Evolutionary conservation across 805 yeast species (phyloP).

Genomic region (Ogataea methylovora): DNA sequence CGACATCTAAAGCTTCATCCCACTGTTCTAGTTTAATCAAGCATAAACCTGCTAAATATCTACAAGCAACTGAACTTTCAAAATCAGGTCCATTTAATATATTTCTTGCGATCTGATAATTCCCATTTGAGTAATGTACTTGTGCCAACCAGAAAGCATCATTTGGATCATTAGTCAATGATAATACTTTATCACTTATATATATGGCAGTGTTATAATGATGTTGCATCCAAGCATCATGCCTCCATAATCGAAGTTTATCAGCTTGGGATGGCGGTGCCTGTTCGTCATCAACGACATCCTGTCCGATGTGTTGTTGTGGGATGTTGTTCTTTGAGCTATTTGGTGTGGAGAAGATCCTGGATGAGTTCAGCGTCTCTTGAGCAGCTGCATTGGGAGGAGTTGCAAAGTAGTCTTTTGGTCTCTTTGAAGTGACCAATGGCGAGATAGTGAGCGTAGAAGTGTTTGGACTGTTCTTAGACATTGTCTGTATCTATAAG

Average conservation of each 20-base stretch:
- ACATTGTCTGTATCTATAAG: conserved; percentile 9
- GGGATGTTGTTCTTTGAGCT: conserved; percentile 9
- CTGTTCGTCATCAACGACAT: conserved; percentile 15
- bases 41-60: conserved; percentile 74
- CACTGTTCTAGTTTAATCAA: conserved; percentile 63
- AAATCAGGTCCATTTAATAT: conserved; percentile 51
- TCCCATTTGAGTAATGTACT: conserved; percentile 69
- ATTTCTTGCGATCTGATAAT: conserved; percentile 72
- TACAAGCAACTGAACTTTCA: conserved; percentile 61
- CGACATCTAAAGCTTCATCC: conserved; percentile 83
- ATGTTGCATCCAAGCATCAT: conserved; percentile 88
- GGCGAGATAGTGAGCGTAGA: conserved; percentile 75
- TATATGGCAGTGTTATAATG: conserved; percentile 85
- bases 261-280: conserved; percentile 72
- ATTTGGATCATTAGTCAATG: conserved; percentile 78
- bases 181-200: conserved; percentile 83
- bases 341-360: background rate
- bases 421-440: conserved; percentile 31
- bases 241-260: conserved; percentile 82
- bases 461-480: conserved; percentile 44
- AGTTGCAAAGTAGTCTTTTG: conserved; percentile 26
- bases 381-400: conserved; percentile 20
- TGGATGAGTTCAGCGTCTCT: conserved; percentile 1
- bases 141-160: conserved; percentile 98
- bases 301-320: background rate